Evolutionary conservation across 169 alveolate species (phyloP).

Genomic region (Eimeria tenella): DNA sequence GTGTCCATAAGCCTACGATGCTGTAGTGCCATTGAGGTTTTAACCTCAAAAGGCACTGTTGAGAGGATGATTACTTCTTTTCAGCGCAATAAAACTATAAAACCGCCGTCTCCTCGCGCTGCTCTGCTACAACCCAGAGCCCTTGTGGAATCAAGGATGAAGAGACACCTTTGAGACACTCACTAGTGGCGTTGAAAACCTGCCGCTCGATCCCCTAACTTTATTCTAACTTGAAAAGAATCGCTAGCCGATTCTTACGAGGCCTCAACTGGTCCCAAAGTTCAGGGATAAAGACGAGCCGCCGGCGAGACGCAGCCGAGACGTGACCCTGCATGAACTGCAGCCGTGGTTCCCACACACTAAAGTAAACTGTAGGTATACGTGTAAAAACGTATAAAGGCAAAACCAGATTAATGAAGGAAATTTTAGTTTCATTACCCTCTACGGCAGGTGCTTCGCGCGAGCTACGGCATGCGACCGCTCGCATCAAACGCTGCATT

Average conservation of each 20-base stretch:
- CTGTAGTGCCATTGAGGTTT: too few species aligned
- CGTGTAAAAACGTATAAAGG: neutral
- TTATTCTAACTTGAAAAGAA: neutral
- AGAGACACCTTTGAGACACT: neutral
- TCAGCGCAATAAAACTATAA: too few species aligned
- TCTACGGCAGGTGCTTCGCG: neutral
- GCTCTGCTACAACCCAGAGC: neutral
- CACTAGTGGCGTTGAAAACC: too few species aligned
- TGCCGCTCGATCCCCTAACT: too few species aligned
- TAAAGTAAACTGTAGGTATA: neutral
- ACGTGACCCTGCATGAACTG: neutral
- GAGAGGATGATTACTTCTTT: too few species aligned
- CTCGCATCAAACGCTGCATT: neutral
- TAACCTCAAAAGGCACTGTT: too few species aligned
- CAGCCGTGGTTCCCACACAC: neutral
- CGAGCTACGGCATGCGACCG: neutral
- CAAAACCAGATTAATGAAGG: neutral
- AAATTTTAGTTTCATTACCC: too few species aligned
- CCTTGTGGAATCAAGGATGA: neutral
- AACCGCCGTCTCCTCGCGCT: too few species aligned
- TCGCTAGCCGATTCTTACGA: neutral
- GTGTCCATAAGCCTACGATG: too few species aligned
- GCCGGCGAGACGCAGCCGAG: constrained; percentile 8
- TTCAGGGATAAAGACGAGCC: too few species aligned
- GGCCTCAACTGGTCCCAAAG: too few species aligned